Conservation (phyloP, 2,329 filamentous ascomycete species). For the Trichoderma guizhouense region DNA sequence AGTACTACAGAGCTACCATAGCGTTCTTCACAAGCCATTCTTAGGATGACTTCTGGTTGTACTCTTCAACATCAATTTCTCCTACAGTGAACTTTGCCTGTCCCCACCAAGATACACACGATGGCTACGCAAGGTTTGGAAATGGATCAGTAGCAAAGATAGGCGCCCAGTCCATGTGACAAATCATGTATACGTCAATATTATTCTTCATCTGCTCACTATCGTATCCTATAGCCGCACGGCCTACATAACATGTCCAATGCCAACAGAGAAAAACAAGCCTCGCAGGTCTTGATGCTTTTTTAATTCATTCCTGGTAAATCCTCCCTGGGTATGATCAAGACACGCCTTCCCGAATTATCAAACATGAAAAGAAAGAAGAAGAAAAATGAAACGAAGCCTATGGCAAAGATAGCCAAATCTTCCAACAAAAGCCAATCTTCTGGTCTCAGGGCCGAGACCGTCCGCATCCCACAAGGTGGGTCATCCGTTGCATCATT, state of each 20-base stretch:
- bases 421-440: background rate
- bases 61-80: background rate
- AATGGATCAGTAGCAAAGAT: background rate
- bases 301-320: background rate
- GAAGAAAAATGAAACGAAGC: background rate
- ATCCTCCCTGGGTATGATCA: slow-evolving; percentile 13
- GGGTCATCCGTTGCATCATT: background rate
- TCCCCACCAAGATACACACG: background rate
- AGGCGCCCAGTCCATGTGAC: background rate
- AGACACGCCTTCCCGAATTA: background rate
- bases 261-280: background rate
- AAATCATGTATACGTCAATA: background rate
- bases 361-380: background rate
- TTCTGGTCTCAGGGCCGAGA: background rate
- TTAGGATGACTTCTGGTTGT: background rate
- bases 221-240: background rate
- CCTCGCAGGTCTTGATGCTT: background rate
- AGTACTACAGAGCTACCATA: background rate
- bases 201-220: background rate
- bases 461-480: background rate
- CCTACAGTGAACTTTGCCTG: background rate
- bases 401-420: slow-evolving; percentile 4
- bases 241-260: background rate
- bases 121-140: background rate
- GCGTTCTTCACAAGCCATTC: background rate